Conservation (phyloP, 208 protist species). For the Trypanosoma brucei region DNA sequence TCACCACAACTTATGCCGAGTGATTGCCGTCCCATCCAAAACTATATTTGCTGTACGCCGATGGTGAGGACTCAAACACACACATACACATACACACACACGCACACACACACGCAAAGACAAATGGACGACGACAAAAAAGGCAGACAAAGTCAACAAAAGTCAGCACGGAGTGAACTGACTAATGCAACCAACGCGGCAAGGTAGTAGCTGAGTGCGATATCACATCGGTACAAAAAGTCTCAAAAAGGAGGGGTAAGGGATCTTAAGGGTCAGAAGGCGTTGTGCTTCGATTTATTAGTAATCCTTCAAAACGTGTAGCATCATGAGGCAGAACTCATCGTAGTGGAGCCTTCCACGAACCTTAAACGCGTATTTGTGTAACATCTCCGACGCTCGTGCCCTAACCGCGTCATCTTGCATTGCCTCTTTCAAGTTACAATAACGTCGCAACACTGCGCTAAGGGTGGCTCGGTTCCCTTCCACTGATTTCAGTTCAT, state of each 20-base stretch:
- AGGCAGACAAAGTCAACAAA: too few species aligned
- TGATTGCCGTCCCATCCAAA: too few species aligned
- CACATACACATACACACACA: too few species aligned
- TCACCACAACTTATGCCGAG: too few species aligned
- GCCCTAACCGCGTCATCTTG: constrained; percentile 18
- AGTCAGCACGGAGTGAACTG: too few species aligned
- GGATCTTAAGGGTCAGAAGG: not conserved
- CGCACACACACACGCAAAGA: too few species aligned
- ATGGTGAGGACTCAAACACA: too few species aligned
- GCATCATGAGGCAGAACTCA: constrained; percentile 63
- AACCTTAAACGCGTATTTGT: constrained; percentile 38
- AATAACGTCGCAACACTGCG: constrained; percentile 17
- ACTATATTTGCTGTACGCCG: too few species aligned
- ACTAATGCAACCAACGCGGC: too few species aligned
- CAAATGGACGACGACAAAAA: too few species aligned
- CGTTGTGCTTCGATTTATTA: not conserved
- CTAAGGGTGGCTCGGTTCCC: not conserved
- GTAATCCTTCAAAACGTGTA: constrained; percentile 48
- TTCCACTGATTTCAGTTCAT: not conserved
- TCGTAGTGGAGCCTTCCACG: constrained; percentile 43
- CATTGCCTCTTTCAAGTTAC: constrained; percentile 13
- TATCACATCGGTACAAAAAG: too few species aligned
- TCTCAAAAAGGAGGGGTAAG: not conserved
- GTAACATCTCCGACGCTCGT: constrained; percentile 16
- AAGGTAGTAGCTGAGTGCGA: too few species aligned